Evolutionary conservation across 2,329 filamentous ascomycete species (phyloP).

Genomic region (Huntiella savannae): DNA sequence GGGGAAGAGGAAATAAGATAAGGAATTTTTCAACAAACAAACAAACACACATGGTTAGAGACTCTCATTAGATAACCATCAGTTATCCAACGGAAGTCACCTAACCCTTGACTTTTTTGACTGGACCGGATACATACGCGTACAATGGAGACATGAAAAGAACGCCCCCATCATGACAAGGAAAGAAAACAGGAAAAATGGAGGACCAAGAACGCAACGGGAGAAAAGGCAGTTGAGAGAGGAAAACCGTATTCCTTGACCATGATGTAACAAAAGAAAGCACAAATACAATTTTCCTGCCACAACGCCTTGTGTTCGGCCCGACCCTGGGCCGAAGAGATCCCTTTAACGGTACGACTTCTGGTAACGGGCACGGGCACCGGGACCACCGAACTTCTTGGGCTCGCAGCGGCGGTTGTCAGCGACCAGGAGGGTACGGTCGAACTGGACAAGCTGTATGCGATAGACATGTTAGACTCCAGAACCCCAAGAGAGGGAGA

Average conservation of each 20-base stretch:
- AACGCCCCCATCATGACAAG: constrained; percentile 8
- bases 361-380: constrained; percentile 93
- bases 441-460: constrained; percentile 59
- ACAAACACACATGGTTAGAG: no score
- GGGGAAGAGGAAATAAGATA: no score
- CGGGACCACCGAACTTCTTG: constrained; percentile 92
- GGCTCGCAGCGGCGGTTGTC: constrained; percentile 98
- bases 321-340: constrained; percentile 11
- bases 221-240: constrained; percentile 12
- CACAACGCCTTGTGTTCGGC: constrained; percentile 12
- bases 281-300: constrained; percentile 12
- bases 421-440: constrained; percentile 92
- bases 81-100: no score
- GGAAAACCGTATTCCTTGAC: constrained; percentile 12
- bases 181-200: constrained; percentile 10
- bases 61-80: no score
- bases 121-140: constrained; percentile 1
- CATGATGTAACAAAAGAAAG: constrained; percentile 13
- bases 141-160: neutral
- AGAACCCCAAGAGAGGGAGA: neutral
- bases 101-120: constrained; percentile 3
- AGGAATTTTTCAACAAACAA: no score
- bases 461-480: constrained; percentile 38
- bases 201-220: constrained; percentile 7
- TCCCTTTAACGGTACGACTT: constrained; percentile 88